Percentiles rank a stretch among this genome's conserved stretches.
phyloP scores from a whole-genome alignment of 2,329 filamentous ascomycete genomes.

The Thermochaetoides dissita region DNA sequence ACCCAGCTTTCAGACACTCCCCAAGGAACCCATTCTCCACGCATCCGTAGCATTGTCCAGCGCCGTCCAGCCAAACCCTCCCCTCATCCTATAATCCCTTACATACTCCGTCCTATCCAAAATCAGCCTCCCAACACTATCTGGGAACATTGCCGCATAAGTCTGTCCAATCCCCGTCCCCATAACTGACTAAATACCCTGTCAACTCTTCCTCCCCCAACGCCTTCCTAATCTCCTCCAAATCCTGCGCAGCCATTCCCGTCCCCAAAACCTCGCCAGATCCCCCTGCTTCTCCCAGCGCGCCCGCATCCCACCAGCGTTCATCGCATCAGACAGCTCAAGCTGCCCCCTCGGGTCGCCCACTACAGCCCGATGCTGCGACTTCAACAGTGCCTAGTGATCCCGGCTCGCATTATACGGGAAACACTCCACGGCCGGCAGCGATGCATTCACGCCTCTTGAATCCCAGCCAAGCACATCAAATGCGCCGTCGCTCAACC shows the following conservation, averaged over 20 bases:
- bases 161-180: conserved; percentile 37
- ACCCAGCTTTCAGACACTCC: conserved; percentile 34
- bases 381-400: conserved; percentile 28
- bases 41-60: conserved; percentile 35
- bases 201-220: conserved; percentile 33
- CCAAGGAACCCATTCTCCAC: conserved; percentile 37
- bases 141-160: conserved; percentile 36
- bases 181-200: conserved; percentile 36
- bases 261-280: conserved; percentile 32
- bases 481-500: conserved; percentile 28
- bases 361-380: conserved; percentile 26
- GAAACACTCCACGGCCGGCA: conserved; percentile 32
- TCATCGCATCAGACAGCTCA: conserved; percentile 30
- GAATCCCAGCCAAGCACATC: conserved; percentile 42
- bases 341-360: conserved; percentile 25
- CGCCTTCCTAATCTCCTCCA: conserved; percentile 33
- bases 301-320: conserved; percentile 28
- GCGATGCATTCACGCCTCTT: conserved; percentile 35
- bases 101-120: conserved; percentile 36
- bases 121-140: conserved; percentile 32
- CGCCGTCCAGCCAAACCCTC: conserved; percentile 32
- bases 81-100: conserved; percentile 29
- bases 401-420: conserved; percentile 31
- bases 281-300: conserved; percentile 31
- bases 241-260: conserved; percentile 31